Conservation (phyloP, 2,329 filamentous ascomycete species). For the Elsinoe arachidis region DNA sequence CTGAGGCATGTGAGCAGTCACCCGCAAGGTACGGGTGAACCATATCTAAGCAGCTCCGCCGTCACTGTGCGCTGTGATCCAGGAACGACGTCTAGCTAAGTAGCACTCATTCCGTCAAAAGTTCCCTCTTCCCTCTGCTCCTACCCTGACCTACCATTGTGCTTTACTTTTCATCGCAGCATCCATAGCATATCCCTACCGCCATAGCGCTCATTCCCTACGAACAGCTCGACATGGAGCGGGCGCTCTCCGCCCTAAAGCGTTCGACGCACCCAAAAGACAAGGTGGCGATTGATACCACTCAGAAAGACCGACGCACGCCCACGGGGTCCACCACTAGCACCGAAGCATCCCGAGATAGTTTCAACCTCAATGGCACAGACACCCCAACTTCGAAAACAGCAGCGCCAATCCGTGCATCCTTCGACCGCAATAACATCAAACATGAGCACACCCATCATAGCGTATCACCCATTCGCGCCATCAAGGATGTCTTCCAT, state of each 20-base stretch:
- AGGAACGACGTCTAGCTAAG: neutral
- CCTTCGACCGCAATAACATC: conserved; percentile 12
- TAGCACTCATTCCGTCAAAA: neutral
- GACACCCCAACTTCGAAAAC: neutral
- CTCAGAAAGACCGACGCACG: neutral
- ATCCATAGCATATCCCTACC: too few relatives aligned
- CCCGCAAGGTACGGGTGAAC: neutral
- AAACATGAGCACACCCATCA: neutral
- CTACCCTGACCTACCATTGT: neutral
- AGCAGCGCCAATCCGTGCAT: neutral
- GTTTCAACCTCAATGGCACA: neutral
- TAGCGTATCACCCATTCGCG: conserved; percentile 8
- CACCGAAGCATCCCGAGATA: neutral
- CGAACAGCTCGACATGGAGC: neutral
- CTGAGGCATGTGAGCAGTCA: conserved; percentile 1
- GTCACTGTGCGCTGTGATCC: neutral
- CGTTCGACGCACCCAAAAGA: neutral
- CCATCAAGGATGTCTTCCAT: conserved; percentile 6
- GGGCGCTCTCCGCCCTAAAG: neutral
- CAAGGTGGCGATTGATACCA: neutral
- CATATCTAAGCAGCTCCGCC: neutral
- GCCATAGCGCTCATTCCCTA: too few relatives aligned
- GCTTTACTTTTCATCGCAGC: neutral
- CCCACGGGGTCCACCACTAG: conserved; percentile 2
- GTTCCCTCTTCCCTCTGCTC: neutral